Conservation (phyloP, 306 rosid species). For the Cucumis cinereus region DNA sequence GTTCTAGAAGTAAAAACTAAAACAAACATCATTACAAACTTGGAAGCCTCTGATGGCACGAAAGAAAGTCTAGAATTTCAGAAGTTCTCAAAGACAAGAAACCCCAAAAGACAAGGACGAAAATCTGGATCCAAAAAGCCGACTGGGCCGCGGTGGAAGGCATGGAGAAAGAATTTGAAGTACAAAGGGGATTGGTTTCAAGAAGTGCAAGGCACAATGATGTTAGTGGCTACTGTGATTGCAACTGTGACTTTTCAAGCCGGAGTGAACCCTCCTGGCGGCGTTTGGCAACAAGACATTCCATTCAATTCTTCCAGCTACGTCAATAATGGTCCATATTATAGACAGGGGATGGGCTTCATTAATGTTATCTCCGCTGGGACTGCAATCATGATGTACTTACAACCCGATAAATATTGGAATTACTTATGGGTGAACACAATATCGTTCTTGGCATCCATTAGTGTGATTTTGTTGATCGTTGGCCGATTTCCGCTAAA, state of each 20-base stretch:
- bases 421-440: background rate
- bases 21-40: background rate
- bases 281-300: background rate
- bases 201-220: background rate
- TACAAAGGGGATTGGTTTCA: background rate
- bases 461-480: background rate
- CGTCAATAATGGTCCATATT: too few relatives aligned
- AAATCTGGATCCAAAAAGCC: background rate
- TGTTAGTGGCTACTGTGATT: background rate
- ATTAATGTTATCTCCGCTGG: background rate
- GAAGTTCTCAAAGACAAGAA: background rate
- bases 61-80: background rate
- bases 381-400: background rate
- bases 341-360: too few relatives aligned
- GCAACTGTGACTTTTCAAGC: background rate
- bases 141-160: background rate
- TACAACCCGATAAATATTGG: too few relatives aligned
- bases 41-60: background rate
- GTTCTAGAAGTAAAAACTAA: background rate
- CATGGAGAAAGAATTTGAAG: background rate
- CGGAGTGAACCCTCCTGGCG: background rate
- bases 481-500: background rate
- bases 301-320: background rate
- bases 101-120: background rate
- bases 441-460: background rate